Conservation (phyloP, 164 flowering plant species). For the Tetracentron sinense region DNA sequence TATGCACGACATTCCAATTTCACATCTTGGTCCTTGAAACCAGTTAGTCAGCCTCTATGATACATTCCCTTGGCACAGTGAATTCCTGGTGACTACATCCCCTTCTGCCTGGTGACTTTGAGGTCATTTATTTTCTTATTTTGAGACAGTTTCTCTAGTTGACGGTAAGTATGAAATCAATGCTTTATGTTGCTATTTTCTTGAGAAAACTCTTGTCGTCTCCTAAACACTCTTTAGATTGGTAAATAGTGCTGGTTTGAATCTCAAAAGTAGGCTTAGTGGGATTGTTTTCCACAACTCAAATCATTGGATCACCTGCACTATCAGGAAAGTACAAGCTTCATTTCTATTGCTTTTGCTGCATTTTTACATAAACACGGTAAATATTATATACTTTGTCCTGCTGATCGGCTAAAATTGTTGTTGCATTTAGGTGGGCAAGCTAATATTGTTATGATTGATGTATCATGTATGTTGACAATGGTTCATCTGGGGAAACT, state of each 20-base stretch:
- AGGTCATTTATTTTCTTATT: background rate
- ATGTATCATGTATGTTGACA: too few species aligned
- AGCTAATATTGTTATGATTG: background rate
- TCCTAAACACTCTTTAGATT: background rate
- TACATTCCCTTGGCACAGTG: background rate
- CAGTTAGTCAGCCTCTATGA: background rate
- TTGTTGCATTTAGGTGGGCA: constrained; percentile 3
- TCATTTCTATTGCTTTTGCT: background rate
- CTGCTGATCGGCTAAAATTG: too few species aligned
- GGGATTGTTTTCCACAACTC: background rate
- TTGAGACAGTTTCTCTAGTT: background rate
- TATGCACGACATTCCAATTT: constrained; percentile 1
- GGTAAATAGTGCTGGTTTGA: background rate
- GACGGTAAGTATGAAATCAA: background rate
- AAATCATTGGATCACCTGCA: background rate
- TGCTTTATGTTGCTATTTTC: background rate
- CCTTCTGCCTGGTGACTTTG: constrained; percentile 1
- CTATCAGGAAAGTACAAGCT: background rate
- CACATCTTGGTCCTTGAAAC: constrained; percentile 8
- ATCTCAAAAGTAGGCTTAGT: background rate
- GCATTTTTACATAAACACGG: too few species aligned
- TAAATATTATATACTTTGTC: too few species aligned
- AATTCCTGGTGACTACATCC: background rate
- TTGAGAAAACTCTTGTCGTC: background rate
- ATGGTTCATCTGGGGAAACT: background rate